Percentiles rank a stretch among this genome's conserved stretches.
Evolutionary conservation across 192 early-diverging fungal genomes (phyloP).

Genomic region (Rhizoclosmatium sp.): DNA sequence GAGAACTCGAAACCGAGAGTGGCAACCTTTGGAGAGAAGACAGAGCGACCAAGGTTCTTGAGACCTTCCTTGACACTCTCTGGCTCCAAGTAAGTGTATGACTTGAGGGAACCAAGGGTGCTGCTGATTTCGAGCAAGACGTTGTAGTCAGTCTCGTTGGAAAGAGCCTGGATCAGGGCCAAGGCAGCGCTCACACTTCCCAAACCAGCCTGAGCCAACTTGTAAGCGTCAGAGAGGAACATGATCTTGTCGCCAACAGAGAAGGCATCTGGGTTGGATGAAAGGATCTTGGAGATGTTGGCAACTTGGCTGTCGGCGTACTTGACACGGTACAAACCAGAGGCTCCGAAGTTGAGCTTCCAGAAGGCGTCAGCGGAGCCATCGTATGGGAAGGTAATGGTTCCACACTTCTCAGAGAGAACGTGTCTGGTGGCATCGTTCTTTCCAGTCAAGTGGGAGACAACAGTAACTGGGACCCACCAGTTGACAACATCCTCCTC

Average conservation of each 20-base stretch:
- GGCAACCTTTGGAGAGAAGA: conserved; percentile 79
- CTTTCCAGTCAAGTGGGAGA: conserved; percentile 52
- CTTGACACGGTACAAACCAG: conserved; percentile 87
- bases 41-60: conserved; percentile 67
- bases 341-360: conserved; percentile 86
- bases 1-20: conserved; percentile 81
- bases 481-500: conserved; percentile 83
- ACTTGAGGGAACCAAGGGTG: conserved; percentile 67
- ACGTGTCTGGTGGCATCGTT: conserved; percentile 59
- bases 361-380: conserved; percentile 59
- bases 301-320: conserved; percentile 44
- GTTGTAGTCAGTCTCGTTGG: conserved; percentile 77
- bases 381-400: conserved; percentile 59
- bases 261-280: conserved; percentile 51
- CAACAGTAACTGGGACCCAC: conserved; percentile 81
- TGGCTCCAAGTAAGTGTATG: conserved; percentile 74
- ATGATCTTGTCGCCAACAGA: conserved; percentile 79
- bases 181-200: conserved; percentile 78
- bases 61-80: conserved; percentile 68
- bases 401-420: conserved; percentile 52
- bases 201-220: conserved; percentile 80
- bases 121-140: conserved; percentile 74
- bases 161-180: conserved; percentile 75
- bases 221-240: conserved; percentile 82
- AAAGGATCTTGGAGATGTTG: conserved; percentile 52